Percentiles rank a stretch among this genome's conserved stretches.
phyloP scores from a whole-genome alignment of 2,329 filamentous ascomycete genomes.

The Ilyonectria sp. region DNA sequence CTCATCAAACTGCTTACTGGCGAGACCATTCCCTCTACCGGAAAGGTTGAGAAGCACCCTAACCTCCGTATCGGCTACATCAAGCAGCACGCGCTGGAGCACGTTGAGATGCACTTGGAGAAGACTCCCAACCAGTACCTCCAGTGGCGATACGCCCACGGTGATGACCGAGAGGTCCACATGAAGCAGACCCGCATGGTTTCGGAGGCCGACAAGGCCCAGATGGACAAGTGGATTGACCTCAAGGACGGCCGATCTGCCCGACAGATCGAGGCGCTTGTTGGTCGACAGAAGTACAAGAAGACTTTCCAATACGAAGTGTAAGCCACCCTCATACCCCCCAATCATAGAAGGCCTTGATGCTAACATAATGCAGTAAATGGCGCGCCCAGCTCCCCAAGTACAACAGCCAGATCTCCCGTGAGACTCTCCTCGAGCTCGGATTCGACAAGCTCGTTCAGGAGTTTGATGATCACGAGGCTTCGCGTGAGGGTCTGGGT shows the following conservation, averaged over 20 bases:
- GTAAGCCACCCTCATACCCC: slow-evolving; percentile 62
- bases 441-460: slow-evolving; percentile 96
- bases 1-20: slow-evolving; percentile 98
- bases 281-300: slow-evolving; percentile 98
- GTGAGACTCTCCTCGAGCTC: slow-evolving; percentile 88
- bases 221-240: slow-evolving; percentile 93
- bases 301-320: slow-evolving; percentile 99
- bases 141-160: slow-evolving; percentile 98
- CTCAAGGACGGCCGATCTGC: slow-evolving; percentile 85
- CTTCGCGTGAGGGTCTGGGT: slow-evolving; percentile 97
- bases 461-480: slow-evolving; percentile 98
- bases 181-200: slow-evolving; percentile 97
- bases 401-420: slow-evolving; percentile 91
- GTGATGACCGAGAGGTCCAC: slow-evolving; percentile 95
- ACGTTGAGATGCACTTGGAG: slow-evolving; percentile 99
- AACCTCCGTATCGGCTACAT: slow-evolving; percentile 99
- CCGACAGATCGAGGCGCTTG: slow-evolving; percentile 87
- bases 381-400: slow-evolving; percentile 93
- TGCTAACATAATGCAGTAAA: slow-evolving; percentile 71
- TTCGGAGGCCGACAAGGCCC: slow-evolving; percentile 85
- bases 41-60: slow-evolving; percentile 97
- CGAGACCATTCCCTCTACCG: slow-evolving; percentile 85
- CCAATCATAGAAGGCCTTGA: neutral
- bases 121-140: slow-evolving; percentile 99
- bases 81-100: slow-evolving; percentile 98